Evolutionary conservation across 2,329 filamentous ascomycete genomes (phyloP), one percentile per base, ranked within the genome.

Genomic region (Tolypocladium album): DNA sequence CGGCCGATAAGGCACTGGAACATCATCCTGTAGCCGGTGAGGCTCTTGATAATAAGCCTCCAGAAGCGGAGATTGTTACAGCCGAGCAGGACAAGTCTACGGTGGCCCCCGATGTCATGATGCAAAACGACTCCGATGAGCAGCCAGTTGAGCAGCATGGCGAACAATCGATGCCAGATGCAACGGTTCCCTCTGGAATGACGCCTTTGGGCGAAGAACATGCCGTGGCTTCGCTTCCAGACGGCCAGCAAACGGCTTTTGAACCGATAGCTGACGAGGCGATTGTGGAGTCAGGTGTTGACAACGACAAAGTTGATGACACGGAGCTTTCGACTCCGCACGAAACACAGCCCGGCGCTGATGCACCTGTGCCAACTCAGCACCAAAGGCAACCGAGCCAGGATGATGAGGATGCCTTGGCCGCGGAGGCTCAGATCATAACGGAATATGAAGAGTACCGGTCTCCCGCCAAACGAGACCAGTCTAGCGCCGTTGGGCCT

Each of bases 401-500:
- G 31, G 50, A 56, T 12, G 58, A 58, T 2, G 56, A 62, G 2
- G 56, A 60, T 8, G 57, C 39, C 13, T 8, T 39, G 13, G 45
- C 66, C 13, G 67, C 62, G 12, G 64, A 66, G 58, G 58, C 67
- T 52, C 67, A 68, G 50, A 67, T 67, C 15, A 63, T 66, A 57
- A 57, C 57, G 13, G 67, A 70, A 34, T 56, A 56, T 39, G 50
- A 62, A 47, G 63, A 62, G 24, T 61, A 53, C 42, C 59, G 58
- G 34, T 53, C 43, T 34, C 55, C 36, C 24, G 31, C 11, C 22
- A 45, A 53, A 45, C 17, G 43, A 12, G 17, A 34, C 47, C 4
- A 3, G 31, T n/a, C 20, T 55, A 20, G 17, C 15, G 45, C 43
- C 2, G 13, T 47, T 36, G 36, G 22, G 20, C 13, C 58, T 39